Evolutionary conservation across 495 filamentous ascomycete genomes (phyloP).

Genomic region (Glarea lozoyensis): DNA sequence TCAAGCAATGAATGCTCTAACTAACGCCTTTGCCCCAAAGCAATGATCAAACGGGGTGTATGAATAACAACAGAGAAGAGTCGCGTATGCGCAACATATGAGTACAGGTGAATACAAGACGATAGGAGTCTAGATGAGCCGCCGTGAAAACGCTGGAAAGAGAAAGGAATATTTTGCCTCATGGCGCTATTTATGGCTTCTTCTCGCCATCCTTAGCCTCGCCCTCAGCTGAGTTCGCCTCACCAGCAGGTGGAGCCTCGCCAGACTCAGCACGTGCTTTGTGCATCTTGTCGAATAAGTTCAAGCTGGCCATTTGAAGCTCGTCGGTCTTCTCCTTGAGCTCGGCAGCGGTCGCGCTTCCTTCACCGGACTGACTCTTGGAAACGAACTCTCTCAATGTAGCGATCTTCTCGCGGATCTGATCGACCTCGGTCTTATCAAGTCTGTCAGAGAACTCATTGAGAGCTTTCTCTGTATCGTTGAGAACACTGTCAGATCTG

Average conservation of each 20-base stretch:
- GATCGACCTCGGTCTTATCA: slow-evolving; percentile 90
- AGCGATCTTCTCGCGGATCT: slow-evolving; percentile 89
- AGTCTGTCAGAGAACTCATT: slow-evolving; percentile 94
- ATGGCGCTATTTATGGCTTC: slow-evolving; percentile 34
- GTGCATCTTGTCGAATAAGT: slow-evolving; percentile 99
- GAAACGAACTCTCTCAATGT: slow-evolving; percentile 80
- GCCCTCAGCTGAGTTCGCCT: slow-evolving; percentile 35
- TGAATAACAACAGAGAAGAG: slow-evolving; percentile 23
- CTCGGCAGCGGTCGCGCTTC: slow-evolving; percentile 72
- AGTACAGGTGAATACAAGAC: slow-evolving; percentile 20
- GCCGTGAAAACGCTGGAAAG: slow-evolving; percentile 13
- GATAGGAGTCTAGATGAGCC: slow-evolving; percentile 19
- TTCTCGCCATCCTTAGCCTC: slow-evolving; percentile 61
- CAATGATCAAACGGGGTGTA: slow-evolving; percentile 17
- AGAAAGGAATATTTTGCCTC: slow-evolving; percentile 7
- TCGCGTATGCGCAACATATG: slow-evolving; percentile 20
- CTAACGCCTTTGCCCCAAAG: slow-evolving; percentile 20
- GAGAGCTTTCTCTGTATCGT: slow-evolving; percentile 96
- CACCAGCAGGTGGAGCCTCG: slow-evolving; percentile 34
- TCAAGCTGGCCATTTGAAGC: slow-evolving; percentile 90
- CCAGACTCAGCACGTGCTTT: slow-evolving; percentile 68
- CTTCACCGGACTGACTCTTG: slow-evolving; percentile 93
- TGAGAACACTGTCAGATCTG: slow-evolving; percentile 90
- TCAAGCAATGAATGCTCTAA: slow-evolving; percentile 18
- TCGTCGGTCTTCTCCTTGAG: slow-evolving; percentile 98